Evolutionary conservation across 768 basidiomycete species (phyloP).

Genomic region (Mycena albidolilacea): DNA sequence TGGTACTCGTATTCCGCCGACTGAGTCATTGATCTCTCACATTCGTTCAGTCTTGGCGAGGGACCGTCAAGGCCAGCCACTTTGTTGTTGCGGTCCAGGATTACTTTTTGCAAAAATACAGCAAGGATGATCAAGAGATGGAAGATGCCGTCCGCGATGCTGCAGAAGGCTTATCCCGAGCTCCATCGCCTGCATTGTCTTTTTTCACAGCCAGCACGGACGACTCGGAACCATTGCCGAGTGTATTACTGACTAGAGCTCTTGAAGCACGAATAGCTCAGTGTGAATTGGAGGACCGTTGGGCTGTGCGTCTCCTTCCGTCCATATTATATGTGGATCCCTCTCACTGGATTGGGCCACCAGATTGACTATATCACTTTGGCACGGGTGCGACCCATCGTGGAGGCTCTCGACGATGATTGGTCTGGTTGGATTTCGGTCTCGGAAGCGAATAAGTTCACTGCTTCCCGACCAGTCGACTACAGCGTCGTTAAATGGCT

Average conservation of each 20-base stretch:
- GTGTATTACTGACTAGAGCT: neutral
- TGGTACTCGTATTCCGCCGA: neutral
- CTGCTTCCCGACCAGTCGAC: constrained; percentile 9
- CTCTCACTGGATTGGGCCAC: neutral
- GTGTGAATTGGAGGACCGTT: constrained; percentile 48
- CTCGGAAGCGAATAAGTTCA: constrained; percentile 15
- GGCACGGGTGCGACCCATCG: constrained; percentile 57
- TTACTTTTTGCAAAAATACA: constrained; percentile 49
- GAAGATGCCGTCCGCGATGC: neutral
- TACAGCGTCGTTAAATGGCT: constrained; percentile 16
- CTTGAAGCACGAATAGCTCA: neutral
- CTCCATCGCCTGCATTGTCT: constrained; percentile 33
- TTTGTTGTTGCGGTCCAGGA: constrained; percentile 63
- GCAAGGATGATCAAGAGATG: constrained; percentile 12
- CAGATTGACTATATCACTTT: constrained; percentile 53
- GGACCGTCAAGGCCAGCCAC: constrained; percentile 66
- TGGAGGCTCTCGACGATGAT: constrained; percentile 36
- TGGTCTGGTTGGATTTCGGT: constrained; percentile 20
- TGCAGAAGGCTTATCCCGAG: neutral
- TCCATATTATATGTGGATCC: neutral
- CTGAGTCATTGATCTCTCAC: neutral
- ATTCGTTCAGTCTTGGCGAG: constrained; percentile 61
- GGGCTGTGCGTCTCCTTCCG: constrained; percentile 48
- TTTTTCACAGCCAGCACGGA: constrained; percentile 16
- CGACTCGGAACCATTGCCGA: neutral